Evolutionary conservation across 2,329 filamentous ascomycete species (phyloP).

Genomic region (Aspergillus transmontanensis): DNA sequence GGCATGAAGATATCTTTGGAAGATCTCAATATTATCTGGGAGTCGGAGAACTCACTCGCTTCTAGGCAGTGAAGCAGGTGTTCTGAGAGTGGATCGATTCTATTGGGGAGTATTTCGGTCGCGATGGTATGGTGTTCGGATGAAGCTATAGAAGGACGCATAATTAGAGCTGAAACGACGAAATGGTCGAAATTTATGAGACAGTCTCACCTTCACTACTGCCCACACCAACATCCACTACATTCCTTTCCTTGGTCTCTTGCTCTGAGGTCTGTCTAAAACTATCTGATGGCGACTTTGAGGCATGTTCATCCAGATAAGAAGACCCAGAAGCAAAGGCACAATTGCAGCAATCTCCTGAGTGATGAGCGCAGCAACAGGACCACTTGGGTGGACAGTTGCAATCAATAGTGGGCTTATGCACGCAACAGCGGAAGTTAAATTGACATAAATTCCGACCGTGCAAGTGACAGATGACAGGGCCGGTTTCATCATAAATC

Average conservation of each 20-base stretch:
- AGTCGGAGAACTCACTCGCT: conserved; percentile 22
- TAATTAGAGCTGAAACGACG: neutral
- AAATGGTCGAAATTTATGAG: neutral
- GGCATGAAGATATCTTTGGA: conserved; percentile 18
- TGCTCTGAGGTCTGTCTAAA: neutral
- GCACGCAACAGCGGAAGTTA: conserved; percentile 22
- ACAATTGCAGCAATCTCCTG: conserved; percentile 24
- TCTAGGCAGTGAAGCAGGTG: conserved; percentile 21
- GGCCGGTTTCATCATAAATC: neutral
- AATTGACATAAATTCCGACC: conserved; percentile 17
- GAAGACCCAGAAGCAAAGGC: neutral
- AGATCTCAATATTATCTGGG: conserved; percentile 24
- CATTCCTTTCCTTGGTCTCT: neutral
- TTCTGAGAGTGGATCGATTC: conserved; percentile 5
- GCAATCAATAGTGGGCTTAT: conserved; percentile 13
- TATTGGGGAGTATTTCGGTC: neutral
- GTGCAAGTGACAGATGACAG: conserved; percentile 6
- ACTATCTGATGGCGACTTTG: neutral
- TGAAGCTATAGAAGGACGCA: neutral
- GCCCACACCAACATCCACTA: neutral
- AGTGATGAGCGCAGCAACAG: conserved; percentile 26
- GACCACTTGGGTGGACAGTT: conserved; percentile 18
- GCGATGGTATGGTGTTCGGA: neutral
- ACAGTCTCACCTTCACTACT: neutral
- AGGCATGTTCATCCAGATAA: neutral